A percentile compares a stretch with the other conserved stretches of the same genome.
phyloP scores from a whole-genome alignment of 805 yeast species.

The Suhomyces kilbournensis region DNA sequence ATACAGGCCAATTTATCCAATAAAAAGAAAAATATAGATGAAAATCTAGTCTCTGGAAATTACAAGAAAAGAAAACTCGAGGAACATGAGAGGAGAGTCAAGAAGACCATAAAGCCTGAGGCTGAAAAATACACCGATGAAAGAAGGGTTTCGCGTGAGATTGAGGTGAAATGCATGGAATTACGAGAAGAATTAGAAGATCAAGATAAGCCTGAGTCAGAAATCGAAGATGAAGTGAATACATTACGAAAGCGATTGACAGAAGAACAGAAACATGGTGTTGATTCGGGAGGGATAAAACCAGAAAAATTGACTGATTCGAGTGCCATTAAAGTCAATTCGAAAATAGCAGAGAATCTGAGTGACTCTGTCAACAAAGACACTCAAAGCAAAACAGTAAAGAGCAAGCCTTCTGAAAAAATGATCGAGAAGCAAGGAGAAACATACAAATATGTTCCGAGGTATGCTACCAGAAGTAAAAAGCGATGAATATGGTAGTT shows the following conservation, averaged over 20 bases:
- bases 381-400: not conserved
- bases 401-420: not conserved
- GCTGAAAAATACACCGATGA: conserved; percentile 6
- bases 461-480: not conserved
- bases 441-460: not conserved
- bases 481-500: not conserved
- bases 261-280: not conserved
- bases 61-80: conserved; percentile 33
- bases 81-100: not conserved
- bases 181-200: conserved; percentile 53
- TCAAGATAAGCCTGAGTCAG: conserved; percentile 32
- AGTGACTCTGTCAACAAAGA: not conserved
- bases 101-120: not conserved
- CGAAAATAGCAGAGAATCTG: not conserved
- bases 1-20: conserved; percentile 45
- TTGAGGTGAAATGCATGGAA: conserved; percentile 50
- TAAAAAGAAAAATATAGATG: not conserved
- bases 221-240: conserved; percentile 20
- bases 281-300: not conserved
- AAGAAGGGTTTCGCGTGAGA: conserved; percentile 28
- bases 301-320: not conserved
- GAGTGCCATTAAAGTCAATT: not conserved
- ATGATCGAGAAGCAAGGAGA: not conserved
- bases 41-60: conserved; percentile 27
- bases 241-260: conserved; percentile 13